Evolutionary conservation across 371 early-diverging fungal species (phyloP).

Genomic region (Mucor sp.): DNA sequence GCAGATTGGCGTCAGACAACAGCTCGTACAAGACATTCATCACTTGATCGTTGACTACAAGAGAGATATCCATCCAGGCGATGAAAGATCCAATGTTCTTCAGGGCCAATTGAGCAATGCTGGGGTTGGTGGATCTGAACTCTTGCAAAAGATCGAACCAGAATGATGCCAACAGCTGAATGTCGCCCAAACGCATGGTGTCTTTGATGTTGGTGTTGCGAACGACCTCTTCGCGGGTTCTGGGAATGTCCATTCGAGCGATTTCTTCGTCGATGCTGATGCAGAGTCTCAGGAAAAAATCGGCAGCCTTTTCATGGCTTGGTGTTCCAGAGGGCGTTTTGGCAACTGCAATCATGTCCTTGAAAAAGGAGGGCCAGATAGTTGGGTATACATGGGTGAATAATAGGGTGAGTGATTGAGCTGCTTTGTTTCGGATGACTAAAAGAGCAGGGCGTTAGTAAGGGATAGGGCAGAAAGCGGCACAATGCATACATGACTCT

Average conservation of each 20-base stretch:
- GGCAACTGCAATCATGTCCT: slow-evolving; percentile 78
- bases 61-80: slow-evolving; percentile 93
- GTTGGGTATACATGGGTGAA: slow-evolving; percentile 84
- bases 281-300: slow-evolving; percentile 82
- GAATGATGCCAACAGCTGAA: slow-evolving; percentile 70
- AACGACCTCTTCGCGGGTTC: slow-evolving; percentile 70
- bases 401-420: slow-evolving; percentile 82
- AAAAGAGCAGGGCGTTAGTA: background rate
- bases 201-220: slow-evolving; percentile 90
- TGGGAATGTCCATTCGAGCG: slow-evolving; percentile 74
- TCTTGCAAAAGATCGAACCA: slow-evolving; percentile 78
- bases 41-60: slow-evolving; percentile 85
- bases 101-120: slow-evolving; percentile 66
- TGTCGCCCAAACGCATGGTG: slow-evolving; percentile 85
- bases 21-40: slow-evolving; percentile 77
- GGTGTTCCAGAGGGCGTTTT: slow-evolving; percentile 41
- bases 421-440: slow-evolving; percentile 88
- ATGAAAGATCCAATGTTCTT: slow-evolving; percentile 69
- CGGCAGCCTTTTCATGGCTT: slow-evolving; percentile 64
- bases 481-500: slow-evolving; percentile 50
- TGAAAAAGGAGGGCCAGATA: slow-evolving; percentile 87
- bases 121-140: slow-evolving; percentile 52
- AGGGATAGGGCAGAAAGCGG: background rate
- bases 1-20: slow-evolving; percentile 58
- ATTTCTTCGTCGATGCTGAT: slow-evolving; percentile 91